phyloP scores from a whole-genome alignment of 805 yeast genomes.

The Cyberlindnera subsufficiens region DNA sequence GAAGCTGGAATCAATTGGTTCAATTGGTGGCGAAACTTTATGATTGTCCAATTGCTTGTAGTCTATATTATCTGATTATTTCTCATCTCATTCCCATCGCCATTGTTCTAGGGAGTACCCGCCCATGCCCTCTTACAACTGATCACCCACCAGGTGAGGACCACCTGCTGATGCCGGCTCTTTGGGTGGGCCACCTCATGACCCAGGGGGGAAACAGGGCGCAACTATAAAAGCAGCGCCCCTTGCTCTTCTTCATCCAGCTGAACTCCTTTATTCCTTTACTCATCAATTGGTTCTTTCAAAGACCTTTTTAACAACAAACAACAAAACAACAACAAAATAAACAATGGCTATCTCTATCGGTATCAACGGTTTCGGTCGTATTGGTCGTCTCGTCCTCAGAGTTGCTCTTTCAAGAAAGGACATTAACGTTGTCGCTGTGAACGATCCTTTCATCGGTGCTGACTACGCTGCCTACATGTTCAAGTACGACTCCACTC shows the following conservation, averaged over 20 bases:
- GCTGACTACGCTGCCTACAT: constrained; percentile 67
- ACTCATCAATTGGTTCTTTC: neutral
- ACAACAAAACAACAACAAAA: neutral
- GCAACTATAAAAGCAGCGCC: constrained; percentile 1
- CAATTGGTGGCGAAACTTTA: too few species aligned
- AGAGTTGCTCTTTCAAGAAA: constrained; percentile 62
- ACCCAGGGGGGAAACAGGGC: neutral
- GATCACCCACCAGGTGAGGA: too few species aligned
- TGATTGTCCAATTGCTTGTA: too few species aligned
- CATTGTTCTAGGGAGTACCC: too few species aligned
- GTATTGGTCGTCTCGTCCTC: constrained; percentile 86
- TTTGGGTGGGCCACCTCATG: neutral
- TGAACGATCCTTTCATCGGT: constrained; percentile 66
- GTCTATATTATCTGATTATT: too few species aligned
- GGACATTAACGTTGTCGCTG: constrained; percentile 57
- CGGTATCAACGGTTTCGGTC: constrained; percentile 91
- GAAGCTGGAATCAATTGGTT: too few species aligned
- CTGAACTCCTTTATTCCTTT: neutral
- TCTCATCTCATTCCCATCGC: too few species aligned
- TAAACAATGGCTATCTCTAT: constrained; percentile 42
- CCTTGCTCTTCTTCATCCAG: neutral
- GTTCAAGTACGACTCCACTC: constrained; percentile 73
- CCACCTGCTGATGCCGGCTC: too few species aligned
- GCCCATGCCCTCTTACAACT: too few species aligned
- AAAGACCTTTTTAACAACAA: neutral